Evolutionary conservation across 2,329 filamentous ascomycete genomes (phyloP), one percentile per base, ranked within the genome.

Genomic region (Microdochium trichocladiopsis): DNA sequence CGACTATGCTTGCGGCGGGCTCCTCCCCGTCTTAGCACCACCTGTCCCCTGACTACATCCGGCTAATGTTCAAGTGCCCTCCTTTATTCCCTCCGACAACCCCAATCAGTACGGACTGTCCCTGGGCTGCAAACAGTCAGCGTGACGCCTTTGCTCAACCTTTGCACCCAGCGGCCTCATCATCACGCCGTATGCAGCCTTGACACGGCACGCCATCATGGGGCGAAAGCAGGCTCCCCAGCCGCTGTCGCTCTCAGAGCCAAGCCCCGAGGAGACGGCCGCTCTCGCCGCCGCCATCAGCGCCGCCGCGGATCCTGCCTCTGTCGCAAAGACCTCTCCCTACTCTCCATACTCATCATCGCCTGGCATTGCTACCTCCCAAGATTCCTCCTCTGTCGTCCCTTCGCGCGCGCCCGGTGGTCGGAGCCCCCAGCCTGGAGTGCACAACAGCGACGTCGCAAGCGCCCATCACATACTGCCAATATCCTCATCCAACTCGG

Each of bases 221-320:
- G 78, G 73, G 70, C 79, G 79, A 66, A 83, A 80, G 69, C 69
- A 75, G 63, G 77, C 74, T 68, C 79, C 78, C 59, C 75, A 81
- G 72, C 78, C 79, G 69, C 74, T 82, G 69, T 69, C 74, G 65
- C 72, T 82, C 68, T 70, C 72, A 61, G 72, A 72, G 41, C 41
- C 41, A 45, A 45, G 41, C 21, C 41, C 41, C 59, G 66, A 67
- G 58, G 62, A 66, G 54, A 63, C 64, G 57, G 63, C 62, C 50
- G 55, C 60, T 61, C 61, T 60, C 63, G 64, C 69, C 55, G 60
- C 63, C 51, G 63, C 63, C 53, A 60, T 63, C 56, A 58, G 61
- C 54, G 65, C 63, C 51, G 63, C 68, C 51, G 58, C 59, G 53
- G 49, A 54, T 50, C 55, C 51, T 52, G 51, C 52, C 50, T 57